Conservation (phyloP, 345 rosid genomes). For the Alliaria petiolata region DNA sequence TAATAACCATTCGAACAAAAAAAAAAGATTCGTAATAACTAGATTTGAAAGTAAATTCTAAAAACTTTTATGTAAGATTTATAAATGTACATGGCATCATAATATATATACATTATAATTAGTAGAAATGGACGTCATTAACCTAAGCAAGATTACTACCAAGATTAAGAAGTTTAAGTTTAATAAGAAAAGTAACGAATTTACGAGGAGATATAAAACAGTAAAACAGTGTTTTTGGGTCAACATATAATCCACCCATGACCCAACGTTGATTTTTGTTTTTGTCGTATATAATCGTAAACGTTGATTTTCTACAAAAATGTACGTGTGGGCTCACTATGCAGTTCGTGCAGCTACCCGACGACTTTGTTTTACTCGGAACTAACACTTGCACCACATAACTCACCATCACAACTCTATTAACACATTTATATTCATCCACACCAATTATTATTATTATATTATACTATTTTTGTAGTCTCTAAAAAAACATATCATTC, state of each 20-base stretch:
- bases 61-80: no score
- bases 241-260: constrained; percentile 25
- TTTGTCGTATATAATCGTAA: constrained; percentile 15
- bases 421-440: not conserved
- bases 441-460: not conserved
- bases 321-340: constrained; percentile 27
- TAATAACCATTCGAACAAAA: no score
- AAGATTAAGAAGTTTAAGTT: not conserved
- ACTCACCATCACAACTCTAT: not conserved
- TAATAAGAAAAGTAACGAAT: not conserved
- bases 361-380: constrained; percentile 22
- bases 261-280: constrained; percentile 18
- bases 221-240: constrained; percentile 1
- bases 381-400: constrained; percentile 10
- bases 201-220: not conserved
- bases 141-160: not conserved
- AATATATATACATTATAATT: not conserved
- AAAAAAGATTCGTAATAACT: no score
- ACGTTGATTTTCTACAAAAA: constrained; percentile 12
- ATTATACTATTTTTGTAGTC: not conserved
- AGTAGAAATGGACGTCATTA: not conserved
- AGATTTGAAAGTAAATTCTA: not conserved
- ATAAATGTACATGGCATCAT: not conserved
- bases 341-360: constrained; percentile 4
- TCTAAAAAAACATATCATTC: no score